phyloP scores from a whole-genome alignment of 257 asterid genomes.

The Hygrophila difformis region DNA sequence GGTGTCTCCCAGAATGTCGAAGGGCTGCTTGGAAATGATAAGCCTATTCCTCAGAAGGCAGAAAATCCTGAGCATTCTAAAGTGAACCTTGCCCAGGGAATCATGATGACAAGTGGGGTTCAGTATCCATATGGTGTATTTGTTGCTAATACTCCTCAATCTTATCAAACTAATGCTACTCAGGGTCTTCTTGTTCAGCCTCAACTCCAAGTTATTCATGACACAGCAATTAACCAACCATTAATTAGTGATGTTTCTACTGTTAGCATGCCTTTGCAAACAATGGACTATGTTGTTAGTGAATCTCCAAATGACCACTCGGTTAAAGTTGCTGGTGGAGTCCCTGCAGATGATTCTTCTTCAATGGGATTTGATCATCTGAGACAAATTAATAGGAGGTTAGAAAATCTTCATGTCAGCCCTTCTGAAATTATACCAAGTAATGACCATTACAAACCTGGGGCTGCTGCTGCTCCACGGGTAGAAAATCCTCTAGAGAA shows the following conservation, averaged over 20 bases:
- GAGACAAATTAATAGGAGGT: constrained; percentile 54
- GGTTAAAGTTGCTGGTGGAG: constrained; percentile 33
- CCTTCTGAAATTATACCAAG: constrained; percentile 40
- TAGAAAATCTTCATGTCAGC: constrained; percentile 52
- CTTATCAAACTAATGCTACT: constrained; percentile 32
- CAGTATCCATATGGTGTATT: constrained; percentile 44
- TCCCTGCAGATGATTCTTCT: constrained; percentile 41
- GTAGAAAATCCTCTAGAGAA: constrained; percentile 26
- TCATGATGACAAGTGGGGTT: constrained; percentile 32
- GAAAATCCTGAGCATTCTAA: constrained; percentile 47
- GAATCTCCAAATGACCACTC: constrained; percentile 49
- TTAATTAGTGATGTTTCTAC: constrained; percentile 31
- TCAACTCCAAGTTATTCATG: constrained; percentile 50
- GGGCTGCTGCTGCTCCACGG: constrained; percentile 23
- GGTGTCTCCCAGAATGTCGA: constrained; percentile 31
- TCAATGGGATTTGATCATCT: constrained; percentile 39
- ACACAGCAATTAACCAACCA: constrained; percentile 29
- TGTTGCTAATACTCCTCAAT: constrained; percentile 36
- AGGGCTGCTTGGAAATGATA: constrained; percentile 35
- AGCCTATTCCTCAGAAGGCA: constrained; percentile 22
- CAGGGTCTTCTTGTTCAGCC: constrained; percentile 40
- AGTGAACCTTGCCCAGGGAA: constrained; percentile 35
- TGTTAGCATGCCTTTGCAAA: constrained; percentile 33
- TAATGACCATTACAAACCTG: constrained; percentile 29
- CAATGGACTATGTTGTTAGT: constrained; percentile 29